Percentiles rank a stretch among this genome's conserved stretches.
Conservation (phyloP, 2,329 filamentous ascomycete species). For the Aulographum hederae region DNA sequence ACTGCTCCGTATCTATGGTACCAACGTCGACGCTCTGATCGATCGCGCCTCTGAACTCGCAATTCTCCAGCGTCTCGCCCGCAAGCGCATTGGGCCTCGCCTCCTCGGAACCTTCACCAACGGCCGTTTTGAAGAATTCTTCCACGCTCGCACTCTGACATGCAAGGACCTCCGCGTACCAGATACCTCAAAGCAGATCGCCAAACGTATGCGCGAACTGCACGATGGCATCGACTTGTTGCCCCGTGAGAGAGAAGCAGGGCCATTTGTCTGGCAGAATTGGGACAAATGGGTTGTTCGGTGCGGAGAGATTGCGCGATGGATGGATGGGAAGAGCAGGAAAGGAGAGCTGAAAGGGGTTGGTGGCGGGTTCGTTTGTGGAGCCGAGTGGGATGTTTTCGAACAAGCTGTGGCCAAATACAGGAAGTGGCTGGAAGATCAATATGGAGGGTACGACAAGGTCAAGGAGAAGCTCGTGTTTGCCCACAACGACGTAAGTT, state of each 20-base stretch:
- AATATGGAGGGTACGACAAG: constrained; percentile 47
- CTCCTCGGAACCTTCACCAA: constrained; percentile 86
- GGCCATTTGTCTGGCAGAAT: constrained; percentile 74
- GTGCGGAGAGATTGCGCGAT: constrained; percentile 40
- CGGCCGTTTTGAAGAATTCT: constrained; percentile 88
- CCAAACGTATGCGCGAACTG: constrained; percentile 91
- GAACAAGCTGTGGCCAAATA: constrained; percentile 59
- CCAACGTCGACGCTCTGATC: constrained; percentile 88
- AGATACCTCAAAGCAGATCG: constrained; percentile 79
- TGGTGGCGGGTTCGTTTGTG: constrained; percentile 55
- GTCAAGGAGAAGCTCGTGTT: constrained; percentile 69
- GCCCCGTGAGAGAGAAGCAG: constrained; percentile 55
- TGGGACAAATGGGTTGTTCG: constrained; percentile 82
- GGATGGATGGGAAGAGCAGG: constrained; percentile 36
- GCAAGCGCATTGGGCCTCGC: constrained; percentile 83
- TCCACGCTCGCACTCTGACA: constrained; percentile 68
- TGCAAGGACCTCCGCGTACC: constrained; percentile 58
- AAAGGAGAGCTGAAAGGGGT: background rate
- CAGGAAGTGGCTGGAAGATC: constrained; percentile 49
- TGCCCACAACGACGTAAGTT: constrained; percentile 85
- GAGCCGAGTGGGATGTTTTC: constrained; percentile 68
- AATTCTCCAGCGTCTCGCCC: constrained; percentile 68
- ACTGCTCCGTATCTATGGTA: constrained; percentile 80
- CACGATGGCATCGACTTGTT: constrained; percentile 86
- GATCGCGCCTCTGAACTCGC: constrained; percentile 79